A percentile compares a stretch with the other conserved stretches of the same genome.
phyloP scores from a whole-genome alignment of 1,284 basidiomycete genomes.

The Sanguinoderma infundibulare region DNA sequence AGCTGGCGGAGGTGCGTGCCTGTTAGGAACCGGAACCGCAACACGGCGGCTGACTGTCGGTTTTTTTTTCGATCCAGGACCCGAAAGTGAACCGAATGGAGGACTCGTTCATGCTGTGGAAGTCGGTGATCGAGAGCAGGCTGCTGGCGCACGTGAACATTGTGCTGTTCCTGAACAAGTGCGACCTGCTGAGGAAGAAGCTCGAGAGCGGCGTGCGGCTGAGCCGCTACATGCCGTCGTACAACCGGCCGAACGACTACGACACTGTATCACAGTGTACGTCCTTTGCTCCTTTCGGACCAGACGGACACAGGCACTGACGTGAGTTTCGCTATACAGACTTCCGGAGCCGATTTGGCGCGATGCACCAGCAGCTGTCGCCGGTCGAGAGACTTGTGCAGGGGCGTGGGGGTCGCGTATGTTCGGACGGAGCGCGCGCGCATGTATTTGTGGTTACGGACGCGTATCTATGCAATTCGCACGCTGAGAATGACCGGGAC shows the following conservation, averaged over 20 bases:
- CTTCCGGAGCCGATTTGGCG: conserved; percentile 72
- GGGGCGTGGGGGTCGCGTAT: too few species aligned
- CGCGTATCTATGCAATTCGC: too few species aligned
- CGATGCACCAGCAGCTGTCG: conserved; percentile 66
- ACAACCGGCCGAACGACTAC: conserved; percentile 75
- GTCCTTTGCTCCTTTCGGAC: conserved; percentile 29
- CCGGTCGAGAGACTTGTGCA: conserved; percentile 69
- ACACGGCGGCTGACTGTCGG: conserved; percentile 1
- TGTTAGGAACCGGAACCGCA: too few species aligned
- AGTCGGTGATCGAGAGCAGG: conserved; percentile 67
- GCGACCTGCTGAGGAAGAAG: conserved; percentile 76
- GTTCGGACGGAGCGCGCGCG: too few species aligned
- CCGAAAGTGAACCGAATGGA: conserved; percentile 72
- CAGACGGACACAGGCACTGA: too few species aligned
- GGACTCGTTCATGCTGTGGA: conserved; percentile 77
- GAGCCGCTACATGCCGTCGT: conserved; percentile 64
- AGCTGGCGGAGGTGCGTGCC: conserved; percentile 65
- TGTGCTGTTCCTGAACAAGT: conserved; percentile 81
- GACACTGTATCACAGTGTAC: conserved; percentile 73
- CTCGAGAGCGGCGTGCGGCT: conserved; percentile 76
- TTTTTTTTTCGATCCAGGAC: conserved; percentile 50
- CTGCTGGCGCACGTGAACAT: conserved; percentile 72
- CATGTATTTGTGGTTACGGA: too few species aligned
- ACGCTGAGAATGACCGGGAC: too few species aligned
- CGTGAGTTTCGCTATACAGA: too few species aligned